Base-by-base conservation (phyloP, 208 protist species). In the Leishmania mexicana region DNA sequence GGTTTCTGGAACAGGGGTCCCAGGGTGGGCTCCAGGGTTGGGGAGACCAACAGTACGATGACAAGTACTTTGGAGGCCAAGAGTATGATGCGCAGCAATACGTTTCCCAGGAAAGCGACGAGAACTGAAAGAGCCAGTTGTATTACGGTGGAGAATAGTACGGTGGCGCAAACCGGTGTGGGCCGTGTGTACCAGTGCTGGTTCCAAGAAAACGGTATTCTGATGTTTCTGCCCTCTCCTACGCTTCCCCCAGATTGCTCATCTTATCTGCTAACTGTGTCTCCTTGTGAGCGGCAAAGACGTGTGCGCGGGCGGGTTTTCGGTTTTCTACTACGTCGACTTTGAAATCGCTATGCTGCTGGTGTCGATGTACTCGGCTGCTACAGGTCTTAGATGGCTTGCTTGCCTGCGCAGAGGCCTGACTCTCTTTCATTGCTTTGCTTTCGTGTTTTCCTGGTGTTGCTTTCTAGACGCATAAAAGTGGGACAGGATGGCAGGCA, bases 81-180 rank as follows among this genome's bases (percentile, higher is more conserved):
- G 58, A 71, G 49, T 64, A 64, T 45, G 47, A 17, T 7, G 53
- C 8, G 73, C 75, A 85, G 71, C 40, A 76, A 31, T 47, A 54
- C 57, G 77, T 3, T 53, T 49, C 31, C 54, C 31, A 64, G 40
- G 64, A 75, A 17, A 19, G 54, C 31, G 73, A 49, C 53, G 49
- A 11, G 7, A 83, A 80, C 57, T 60, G 74, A 8, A 70, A 45
- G 28, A 38, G 47, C 49, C 72, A 72, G 53, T 85, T 79, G 67
- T 53, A 65, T 47, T 71, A 82, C 53, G 51, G 24, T 38, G 47
- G 53, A 11, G 74, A 51, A 40, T 65, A 81, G 53, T 31, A 45
- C 4, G 19, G 35, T 21, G 47, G 60, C 28, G 17, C 49, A 21
- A 67, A 49, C 62, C 67, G 75, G 58, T 80, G 78, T 49, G 77